phyloP scores from a whole-genome alignment of 441 rosid species.

The Metrosideros polymorpha region DNA sequence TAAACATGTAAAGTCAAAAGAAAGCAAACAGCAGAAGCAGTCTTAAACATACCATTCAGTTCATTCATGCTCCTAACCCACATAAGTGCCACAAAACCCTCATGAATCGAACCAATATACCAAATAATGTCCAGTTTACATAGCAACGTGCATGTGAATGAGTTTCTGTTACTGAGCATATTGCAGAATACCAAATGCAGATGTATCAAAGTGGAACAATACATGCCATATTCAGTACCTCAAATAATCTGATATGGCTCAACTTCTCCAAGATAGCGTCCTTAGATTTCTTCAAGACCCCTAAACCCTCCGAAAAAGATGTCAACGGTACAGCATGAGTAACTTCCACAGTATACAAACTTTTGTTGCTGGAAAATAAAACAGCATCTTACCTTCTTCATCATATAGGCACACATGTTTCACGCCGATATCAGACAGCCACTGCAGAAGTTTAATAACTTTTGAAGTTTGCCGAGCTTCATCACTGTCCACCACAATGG shows the following conservation, averaged over 20 bases:
- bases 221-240: constrained; percentile 24
- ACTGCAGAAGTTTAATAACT: constrained; percentile 48
- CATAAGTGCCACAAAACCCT: not conserved
- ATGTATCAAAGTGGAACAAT: not conserved
- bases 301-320: constrained; percentile 24
- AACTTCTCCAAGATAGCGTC: constrained; percentile 36
- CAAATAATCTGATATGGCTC: constrained; percentile 26
- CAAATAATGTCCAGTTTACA: not conserved
- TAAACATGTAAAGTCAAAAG: not conserved
- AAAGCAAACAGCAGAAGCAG: not conserved
- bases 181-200: not conserved
- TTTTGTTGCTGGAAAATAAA: not conserved
- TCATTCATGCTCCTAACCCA: not conserved
- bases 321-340: not conserved
- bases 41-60: not conserved
- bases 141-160: not conserved
- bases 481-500: constrained; percentile 60
- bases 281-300: constrained; percentile 70
- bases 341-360: not conserved
- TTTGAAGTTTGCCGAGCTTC: constrained; percentile 38
- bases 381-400: constrained; percentile 38
- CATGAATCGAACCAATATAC: not conserved
- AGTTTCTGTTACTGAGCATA: not conserved
- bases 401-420: constrained; percentile 70
- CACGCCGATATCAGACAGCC: constrained; percentile 52